Conservation (phyloP, 257 asterid genomes). For the Capsicum pubescens region DNA sequence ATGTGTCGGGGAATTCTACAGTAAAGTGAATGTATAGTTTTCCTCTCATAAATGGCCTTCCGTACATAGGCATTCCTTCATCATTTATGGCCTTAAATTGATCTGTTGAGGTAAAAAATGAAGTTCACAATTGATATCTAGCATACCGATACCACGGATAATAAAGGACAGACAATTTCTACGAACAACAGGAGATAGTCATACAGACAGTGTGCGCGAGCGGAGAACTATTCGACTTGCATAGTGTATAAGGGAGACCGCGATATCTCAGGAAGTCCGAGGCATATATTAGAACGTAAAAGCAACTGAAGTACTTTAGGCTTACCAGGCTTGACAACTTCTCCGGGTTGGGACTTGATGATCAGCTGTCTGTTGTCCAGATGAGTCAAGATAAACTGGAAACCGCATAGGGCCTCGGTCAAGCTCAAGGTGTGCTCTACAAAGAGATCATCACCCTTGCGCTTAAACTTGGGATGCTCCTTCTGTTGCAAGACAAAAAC, state of each 20-base stretch:
- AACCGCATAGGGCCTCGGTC: conserved; percentile 55
- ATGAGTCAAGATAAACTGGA: conserved; percentile 51
- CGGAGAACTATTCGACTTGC: not conserved
- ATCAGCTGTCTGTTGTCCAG: conserved; percentile 50
- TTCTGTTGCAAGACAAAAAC: conserved; percentile 39
- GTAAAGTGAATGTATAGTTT: conserved; percentile 42
- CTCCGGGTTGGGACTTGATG: conserved; percentile 49
- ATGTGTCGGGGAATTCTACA: conserved; percentile 40
- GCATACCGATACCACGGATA: not conserved
- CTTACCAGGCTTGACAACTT: conserved; percentile 53
- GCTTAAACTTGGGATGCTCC: conserved; percentile 41
- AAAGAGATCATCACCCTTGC: conserved; percentile 40
- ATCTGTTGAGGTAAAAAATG: conserved; percentile 14
- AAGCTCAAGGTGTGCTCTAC: conserved; percentile 47
- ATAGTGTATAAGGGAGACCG: not conserved
- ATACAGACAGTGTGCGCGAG: not conserved
- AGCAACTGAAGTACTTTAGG: not conserved
- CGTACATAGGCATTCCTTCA: conserved; percentile 47
- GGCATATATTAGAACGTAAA: not conserved
- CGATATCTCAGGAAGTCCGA: not conserved
- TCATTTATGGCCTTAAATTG: conserved; percentile 44
- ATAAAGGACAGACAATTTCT: not conserved
- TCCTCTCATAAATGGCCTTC: conserved; percentile 44
- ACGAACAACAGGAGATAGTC: not conserved
- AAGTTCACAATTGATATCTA: not conserved